These are phyloP conservation scores for Cladophialophora immunda DNA, from an alignment of 2,329 filamentous ascomycete species.

Conservation along the genomic window DNA sequence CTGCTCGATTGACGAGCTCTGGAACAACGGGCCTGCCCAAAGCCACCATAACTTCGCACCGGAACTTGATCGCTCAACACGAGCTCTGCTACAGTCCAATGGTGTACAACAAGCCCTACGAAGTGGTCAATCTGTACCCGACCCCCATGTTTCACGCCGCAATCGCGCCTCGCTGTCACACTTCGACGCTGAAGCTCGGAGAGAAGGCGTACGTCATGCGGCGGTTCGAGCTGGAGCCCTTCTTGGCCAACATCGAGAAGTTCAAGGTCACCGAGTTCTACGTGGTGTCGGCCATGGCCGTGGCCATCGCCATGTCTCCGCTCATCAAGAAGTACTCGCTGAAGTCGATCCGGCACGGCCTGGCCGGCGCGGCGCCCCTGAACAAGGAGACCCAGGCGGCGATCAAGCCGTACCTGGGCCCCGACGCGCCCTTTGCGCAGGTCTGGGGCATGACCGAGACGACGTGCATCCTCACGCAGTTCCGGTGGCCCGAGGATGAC, in stretches of 20 bases:
- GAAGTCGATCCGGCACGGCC: slow-evolving; percentile 16
- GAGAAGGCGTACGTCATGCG: slow-evolving; percentile 57
- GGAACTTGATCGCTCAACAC: slow-evolving; percentile 59
- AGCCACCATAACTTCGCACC: slow-evolving; percentile 65
- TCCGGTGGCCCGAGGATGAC: slow-evolving; percentile 51
- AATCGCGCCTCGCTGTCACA: slow-evolving; percentile 27
- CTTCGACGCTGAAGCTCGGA: slow-evolving; percentile 50
- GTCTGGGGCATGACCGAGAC: slow-evolving; percentile 65
- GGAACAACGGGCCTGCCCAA: slow-evolving; percentile 70
- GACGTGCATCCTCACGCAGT: slow-evolving; percentile 44
- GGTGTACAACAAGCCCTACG: slow-evolving; percentile 5
- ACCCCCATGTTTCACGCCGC: slow-evolving; percentile 29
- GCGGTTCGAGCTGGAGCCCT: slow-evolving; percentile 48
- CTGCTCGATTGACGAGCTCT: slow-evolving; percentile 61
- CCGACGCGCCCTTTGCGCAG: slow-evolving; percentile 54
- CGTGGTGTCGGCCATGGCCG: slow-evolving; percentile 56
- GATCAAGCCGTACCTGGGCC: slow-evolving; percentile 52
- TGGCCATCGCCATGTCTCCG: slow-evolving; percentile 44
- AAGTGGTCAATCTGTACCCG: slow-evolving; percentile 12
- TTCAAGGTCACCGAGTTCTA: slow-evolving; percentile 34
- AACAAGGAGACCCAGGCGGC: slow-evolving; percentile 52
- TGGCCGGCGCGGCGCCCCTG: slow-evolving; percentile 58
- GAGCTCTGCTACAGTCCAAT: slow-evolving; percentile 10
- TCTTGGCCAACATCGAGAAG: slow-evolving; percentile 25
- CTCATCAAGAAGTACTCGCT: slow-evolving; percentile 44